Percentiles rank a stretch among this genome's conserved stretches.
Conservation (phyloP, 2,329 filamentous ascomycete genomes). For the Botrytis fabae region DNA sequence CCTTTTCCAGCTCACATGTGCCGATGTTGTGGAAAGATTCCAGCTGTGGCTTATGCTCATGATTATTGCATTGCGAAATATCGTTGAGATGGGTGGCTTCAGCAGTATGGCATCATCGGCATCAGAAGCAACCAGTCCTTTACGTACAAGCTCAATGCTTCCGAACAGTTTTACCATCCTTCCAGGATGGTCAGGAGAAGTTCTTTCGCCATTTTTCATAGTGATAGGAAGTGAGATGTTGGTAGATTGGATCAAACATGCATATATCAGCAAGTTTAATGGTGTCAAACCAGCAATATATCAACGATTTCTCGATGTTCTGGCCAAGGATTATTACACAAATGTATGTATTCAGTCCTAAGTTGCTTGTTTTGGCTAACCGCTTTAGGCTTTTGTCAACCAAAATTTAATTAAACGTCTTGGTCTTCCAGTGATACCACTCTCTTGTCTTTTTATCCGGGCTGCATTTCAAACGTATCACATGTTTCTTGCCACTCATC, state of each 20-base stretch:
- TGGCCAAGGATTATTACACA: conserved; percentile 97
- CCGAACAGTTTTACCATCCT: conserved; percentile 90
- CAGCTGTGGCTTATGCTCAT: conserved; percentile 97
- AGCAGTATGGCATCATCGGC: conserved; percentile 54
- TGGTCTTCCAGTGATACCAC: conserved; percentile 85
- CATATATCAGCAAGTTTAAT: conserved; percentile 98
- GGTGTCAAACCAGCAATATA: conserved; percentile 92
- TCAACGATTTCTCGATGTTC: conserved; percentile 82
- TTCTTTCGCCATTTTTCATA: conserved; percentile 88
- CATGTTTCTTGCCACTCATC: conserved; percentile 90
- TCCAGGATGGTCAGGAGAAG: conserved; percentile 83
- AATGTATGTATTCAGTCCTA: conserved; percentile 57
- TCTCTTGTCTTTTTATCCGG: conserved; percentile 93
- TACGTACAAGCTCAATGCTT: conserved; percentile 72
- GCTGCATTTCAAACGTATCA: conserved; percentile 95
- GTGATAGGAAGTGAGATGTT: conserved; percentile 96
- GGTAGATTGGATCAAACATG: conserved; percentile 95
- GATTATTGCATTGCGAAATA: conserved; percentile 93
- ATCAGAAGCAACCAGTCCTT: conserved; percentile 52
- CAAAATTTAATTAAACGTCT: conserved; percentile 87
- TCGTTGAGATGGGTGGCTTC: conserved; percentile 90
- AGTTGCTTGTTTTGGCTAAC: conserved; percentile 28
- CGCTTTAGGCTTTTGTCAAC: conserved; percentile 74
- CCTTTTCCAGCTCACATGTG: conserved; percentile 92
- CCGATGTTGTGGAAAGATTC: conserved; percentile 94